Conservation (phyloP, 176 grass and related monocot genomes). For the Oryza officinalis region DNA sequence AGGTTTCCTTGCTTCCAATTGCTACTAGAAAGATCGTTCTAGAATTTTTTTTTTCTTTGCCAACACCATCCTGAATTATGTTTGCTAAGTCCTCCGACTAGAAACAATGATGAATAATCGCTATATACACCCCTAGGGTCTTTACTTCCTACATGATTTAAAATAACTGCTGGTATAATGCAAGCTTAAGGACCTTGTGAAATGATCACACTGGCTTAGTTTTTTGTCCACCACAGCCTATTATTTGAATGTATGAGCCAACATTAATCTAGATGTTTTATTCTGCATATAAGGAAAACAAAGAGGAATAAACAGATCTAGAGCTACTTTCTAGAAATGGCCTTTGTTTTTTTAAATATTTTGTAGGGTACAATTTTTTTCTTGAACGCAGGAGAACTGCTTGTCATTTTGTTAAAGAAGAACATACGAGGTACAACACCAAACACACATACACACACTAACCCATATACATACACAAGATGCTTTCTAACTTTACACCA, state of each 20-base stretch:
- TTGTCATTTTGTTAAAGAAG: too few relatives aligned
- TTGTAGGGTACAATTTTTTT: too few relatives aligned
- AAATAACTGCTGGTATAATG: background rate
- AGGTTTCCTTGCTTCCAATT: conserved; percentile 14
- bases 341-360: too few relatives aligned
- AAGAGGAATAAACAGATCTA: background rate
- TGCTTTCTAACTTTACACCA: too few relatives aligned
- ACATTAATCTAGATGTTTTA: background rate
- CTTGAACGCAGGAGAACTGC: too few relatives aligned
- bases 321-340: too few relatives aligned
- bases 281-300: background rate
- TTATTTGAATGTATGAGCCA: background rate
- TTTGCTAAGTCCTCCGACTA: background rate
- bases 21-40: background rate
- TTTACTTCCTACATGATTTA: conserved; percentile 16
- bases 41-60: background rate
- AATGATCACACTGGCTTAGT: background rate
- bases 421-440: too few relatives aligned
- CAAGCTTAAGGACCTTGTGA: background rate
- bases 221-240: background rate
- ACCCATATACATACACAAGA: too few relatives aligned
- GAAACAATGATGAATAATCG: background rate
- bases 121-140: background rate
- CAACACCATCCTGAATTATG: background rate
- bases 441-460: too few relatives aligned